These are phyloP conservation scores for Brassica napus DNA, from an alignment of 345 rosid genomes.

Conservation along the genomic window DNA sequence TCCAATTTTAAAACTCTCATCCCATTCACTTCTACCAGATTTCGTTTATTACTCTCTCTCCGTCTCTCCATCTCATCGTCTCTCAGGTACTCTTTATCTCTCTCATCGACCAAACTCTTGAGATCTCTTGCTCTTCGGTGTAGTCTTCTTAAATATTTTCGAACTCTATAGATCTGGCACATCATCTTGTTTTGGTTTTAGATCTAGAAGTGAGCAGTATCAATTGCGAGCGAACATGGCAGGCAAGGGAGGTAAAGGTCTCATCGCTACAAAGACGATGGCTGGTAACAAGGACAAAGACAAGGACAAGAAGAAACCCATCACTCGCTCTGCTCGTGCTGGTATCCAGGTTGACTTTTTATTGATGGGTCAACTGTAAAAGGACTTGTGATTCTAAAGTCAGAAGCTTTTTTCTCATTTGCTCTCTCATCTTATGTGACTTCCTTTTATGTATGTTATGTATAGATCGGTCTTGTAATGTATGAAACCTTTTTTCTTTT, in stretches of 20 bases:
- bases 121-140: conserved; percentile 1
- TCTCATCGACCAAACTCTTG: neutral
- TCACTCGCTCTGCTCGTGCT: conserved; percentile 93
- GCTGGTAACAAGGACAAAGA: conserved; percentile 85
- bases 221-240: conserved; percentile 50
- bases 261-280: conserved; percentile 75
- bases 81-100: conserved; percentile 25
- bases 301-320: conserved; percentile 81
- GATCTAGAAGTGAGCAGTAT: conserved; percentile 12
- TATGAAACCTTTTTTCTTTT: neutral
- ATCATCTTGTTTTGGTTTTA: neutral
- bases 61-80: conserved; percentile 6
- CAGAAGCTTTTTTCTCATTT: neutral
- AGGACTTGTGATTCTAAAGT: neutral
- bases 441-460: neutral
- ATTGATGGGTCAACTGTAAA: neutral
- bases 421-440: neutral
- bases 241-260: conserved; percentile 95
- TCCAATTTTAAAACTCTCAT: conserved; percentile 7
- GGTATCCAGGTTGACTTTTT: conserved; percentile 73
- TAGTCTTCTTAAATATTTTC: neutral
- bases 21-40: conserved; percentile 13
- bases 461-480: neutral
- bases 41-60: neutral
- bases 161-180: conserved; percentile 15